phyloP scores from a whole-genome alignment of 495 filamentous ascomycete species.

The Clohesyomyces aquaticus region DNA sequence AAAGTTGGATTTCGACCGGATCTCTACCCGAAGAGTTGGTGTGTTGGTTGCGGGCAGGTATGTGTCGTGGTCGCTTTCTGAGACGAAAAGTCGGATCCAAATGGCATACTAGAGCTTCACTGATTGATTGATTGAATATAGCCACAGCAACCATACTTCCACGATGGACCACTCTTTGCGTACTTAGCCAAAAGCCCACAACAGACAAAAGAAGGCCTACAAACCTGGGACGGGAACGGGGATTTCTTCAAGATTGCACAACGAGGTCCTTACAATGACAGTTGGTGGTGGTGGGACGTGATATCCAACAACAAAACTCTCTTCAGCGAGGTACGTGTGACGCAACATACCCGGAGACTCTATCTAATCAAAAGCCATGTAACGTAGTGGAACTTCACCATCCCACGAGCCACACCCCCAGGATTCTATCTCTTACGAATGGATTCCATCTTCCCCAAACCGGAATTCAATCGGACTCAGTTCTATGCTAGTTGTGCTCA shows the following conservation, averaged over 20 bases:
- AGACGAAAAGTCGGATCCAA: background rate
- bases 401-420: conserved; percentile 23
- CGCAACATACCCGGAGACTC: background rate
- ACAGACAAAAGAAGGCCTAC: conserved; percentile 11
- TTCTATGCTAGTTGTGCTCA: conserved; percentile 24
- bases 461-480: conserved; percentile 9
- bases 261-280: conserved; percentile 4
- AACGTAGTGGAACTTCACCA: conserved; percentile 23
- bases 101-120: background rate
- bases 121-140: background rate
- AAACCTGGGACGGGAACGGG: conserved; percentile 20
- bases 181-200: conserved; percentile 19
- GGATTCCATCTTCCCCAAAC: conserved; percentile 17
- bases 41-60: no score
- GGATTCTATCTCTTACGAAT: conserved; percentile 26
- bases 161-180: conserved; percentile 23
- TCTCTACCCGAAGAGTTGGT: no score
- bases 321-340: conserved; percentile 1
- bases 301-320: background rate
- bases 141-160: background rate
- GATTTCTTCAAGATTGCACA: conserved; percentile 29
- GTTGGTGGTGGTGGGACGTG: conserved; percentile 2
- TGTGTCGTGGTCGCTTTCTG: background rate
- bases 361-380: no score
- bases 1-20: conserved; percentile 19